Percentiles rank a stretch among this genome's conserved stretches.
These are phyloP conservation scores for Starmera quercuum DNA, from an alignment of 805 yeast genomes.

Conservation along the genomic window DNA sequence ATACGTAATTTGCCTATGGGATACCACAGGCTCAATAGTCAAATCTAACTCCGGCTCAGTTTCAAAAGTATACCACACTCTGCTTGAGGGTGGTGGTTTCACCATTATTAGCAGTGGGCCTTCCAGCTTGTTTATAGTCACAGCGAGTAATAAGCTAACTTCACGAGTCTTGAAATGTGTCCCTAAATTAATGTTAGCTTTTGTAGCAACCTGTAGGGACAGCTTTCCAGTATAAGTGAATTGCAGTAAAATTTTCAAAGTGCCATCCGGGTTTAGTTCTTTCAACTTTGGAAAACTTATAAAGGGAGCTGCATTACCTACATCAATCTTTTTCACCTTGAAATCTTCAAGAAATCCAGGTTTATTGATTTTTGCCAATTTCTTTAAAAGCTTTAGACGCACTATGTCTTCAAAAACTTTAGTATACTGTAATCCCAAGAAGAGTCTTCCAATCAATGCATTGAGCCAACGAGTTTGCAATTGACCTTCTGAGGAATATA, in stretches of 20 bases:
- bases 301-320: slow-evolving; percentile 78
- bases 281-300: slow-evolving; percentile 64
- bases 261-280: slow-evolving; percentile 76
- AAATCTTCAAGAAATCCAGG: slow-evolving; percentile 88
- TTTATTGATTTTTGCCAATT: slow-evolving; percentile 68
- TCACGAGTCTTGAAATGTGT: slow-evolving; percentile 66
- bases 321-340: slow-evolving; percentile 58
- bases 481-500: slow-evolving; percentile 80
- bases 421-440: slow-evolving; percentile 70
- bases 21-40: slow-evolving; percentile 84
- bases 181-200: slow-evolving; percentile 68
- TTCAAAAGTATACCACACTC: slow-evolving; percentile 88
- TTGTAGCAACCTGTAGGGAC: slow-evolving; percentile 71
- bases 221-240: slow-evolving; percentile 72
- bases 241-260: slow-evolving; percentile 50
- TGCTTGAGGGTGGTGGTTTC: slow-evolving; percentile 85
- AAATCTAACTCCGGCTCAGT: slow-evolving; percentile 69
- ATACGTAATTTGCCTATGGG: slow-evolving; percentile 74
- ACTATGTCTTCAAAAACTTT: slow-evolving; percentile 52
- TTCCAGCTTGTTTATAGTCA: slow-evolving; percentile 57
- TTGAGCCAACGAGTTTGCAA: slow-evolving; percentile 85
- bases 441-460: slow-evolving; percentile 78
- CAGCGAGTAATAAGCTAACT: slow-evolving; percentile 64
- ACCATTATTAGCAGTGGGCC: slow-evolving; percentile 67
- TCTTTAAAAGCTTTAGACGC: slow-evolving; percentile 53